Percentiles rank a stretch among this genome's conserved stretches.
These are phyloP conservation scores for Claviceps cyperi DNA, from an alignment of 2,329 filamentous ascomycete species.

Conservation along the genomic window DNA sequence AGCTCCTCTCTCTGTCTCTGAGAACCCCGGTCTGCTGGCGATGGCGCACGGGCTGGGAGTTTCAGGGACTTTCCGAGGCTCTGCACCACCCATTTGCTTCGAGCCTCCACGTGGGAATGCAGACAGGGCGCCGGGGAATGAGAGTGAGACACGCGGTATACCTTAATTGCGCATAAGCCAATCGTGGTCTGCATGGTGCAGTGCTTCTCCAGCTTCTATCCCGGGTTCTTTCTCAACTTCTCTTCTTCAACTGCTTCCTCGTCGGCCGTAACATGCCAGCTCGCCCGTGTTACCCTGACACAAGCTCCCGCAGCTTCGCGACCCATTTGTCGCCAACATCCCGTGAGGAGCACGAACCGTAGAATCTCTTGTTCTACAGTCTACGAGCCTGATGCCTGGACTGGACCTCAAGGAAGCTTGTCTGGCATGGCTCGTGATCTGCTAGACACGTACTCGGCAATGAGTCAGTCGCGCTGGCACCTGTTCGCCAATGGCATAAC, in stretches of 20 bases:
- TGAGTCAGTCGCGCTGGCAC: not conserved
- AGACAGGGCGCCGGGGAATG: not conserved
- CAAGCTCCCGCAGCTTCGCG: not conserved
- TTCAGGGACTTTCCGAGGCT: not conserved
- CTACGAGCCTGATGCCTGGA: not conserved
- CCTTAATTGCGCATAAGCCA: not conserved
- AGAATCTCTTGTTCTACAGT: not conserved
- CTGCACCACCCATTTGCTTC: not conserved
- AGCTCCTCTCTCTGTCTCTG: not conserved
- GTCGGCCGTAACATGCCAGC: not conserved
- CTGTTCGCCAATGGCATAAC: not conserved
- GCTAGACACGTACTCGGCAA: not conserved
- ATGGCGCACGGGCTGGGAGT: not conserved
- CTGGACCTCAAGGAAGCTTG: not conserved
- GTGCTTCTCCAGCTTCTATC: too few species aligned
- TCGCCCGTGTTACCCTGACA: not conserved
- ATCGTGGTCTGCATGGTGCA: not conserved
- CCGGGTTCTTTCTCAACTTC: too few species aligned
- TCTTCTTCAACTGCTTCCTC: not conserved
- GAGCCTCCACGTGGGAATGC: constrained; percentile 4
- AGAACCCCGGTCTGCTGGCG: not conserved
- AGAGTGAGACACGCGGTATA: not conserved
- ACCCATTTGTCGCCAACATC: not conserved
- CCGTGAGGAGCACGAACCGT: too few species aligned
- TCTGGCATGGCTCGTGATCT: not conserved